Evolutionary conservation across 768 basidiomycete species (phyloP).

Genomic region (Russula compacta): DNA sequence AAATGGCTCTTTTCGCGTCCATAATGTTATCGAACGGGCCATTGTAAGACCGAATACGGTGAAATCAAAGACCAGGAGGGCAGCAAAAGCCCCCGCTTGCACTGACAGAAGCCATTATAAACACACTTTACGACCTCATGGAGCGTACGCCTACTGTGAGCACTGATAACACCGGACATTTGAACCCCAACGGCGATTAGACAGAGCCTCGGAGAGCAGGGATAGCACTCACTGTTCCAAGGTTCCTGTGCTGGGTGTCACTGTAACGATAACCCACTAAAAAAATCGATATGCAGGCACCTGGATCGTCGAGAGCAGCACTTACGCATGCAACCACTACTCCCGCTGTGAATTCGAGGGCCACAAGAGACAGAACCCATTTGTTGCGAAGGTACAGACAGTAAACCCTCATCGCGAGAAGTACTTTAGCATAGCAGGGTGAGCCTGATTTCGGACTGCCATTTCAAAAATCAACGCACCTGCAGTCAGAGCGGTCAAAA

Average conservation of each 20-base stretch:
- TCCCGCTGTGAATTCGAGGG: slow-evolving; percentile 1
- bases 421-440: slow-evolving; percentile 5
- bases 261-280: not conserved
- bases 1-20: slow-evolving; percentile 11
- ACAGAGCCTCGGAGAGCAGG: not conserved
- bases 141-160: not conserved
- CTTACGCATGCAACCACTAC: not conserved
- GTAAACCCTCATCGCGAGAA: slow-evolving; percentile 22
- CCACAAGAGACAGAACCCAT: slow-evolving; percentile 14
- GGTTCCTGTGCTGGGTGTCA: not conserved
- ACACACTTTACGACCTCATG: not conserved
- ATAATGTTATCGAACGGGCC: slow-evolving; percentile 6
- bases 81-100: slow-evolving; percentile 13
- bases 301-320: not conserved
- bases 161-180: not conserved
- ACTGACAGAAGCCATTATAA: slow-evolving; percentile 5
- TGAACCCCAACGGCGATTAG: not conserved
- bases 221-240: not conserved
- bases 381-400: slow-evolving; percentile 23
- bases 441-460: not conserved
- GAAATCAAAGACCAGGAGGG: slow-evolving; percentile 18
- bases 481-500: not conserved
- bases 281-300: not conserved
- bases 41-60: slow-evolving; percentile 20
- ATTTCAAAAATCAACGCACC: not conserved